Evolutionary conservation across 2,329 filamentous ascomycete species (phyloP).

Genomic region (Cephalotrichum gorgonifer): DNA sequence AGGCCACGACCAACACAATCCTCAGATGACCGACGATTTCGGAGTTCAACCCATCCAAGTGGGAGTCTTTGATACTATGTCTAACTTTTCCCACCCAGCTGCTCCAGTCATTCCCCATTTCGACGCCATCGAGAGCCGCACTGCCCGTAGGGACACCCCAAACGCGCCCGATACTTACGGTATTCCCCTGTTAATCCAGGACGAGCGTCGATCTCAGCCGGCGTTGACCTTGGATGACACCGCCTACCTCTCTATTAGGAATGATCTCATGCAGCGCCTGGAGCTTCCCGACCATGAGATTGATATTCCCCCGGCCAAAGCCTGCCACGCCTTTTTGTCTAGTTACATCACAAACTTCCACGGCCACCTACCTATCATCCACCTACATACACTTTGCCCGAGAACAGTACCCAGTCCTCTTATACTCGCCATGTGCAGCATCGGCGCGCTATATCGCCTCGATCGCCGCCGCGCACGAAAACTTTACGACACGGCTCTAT

Average conservation of each 20-base stretch:
- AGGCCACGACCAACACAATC: not conserved
- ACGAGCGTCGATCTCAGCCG: not conserved
- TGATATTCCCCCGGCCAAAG: not conserved
- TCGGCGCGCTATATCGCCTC: not conserved
- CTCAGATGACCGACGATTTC: not conserved
- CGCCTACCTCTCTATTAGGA: not conserved
- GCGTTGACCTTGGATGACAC: not conserved
- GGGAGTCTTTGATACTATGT: not conserved
- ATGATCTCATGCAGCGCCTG: not conserved
- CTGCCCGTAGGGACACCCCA: not conserved
- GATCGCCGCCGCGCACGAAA: not conserved
- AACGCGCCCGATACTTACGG: not conserved
- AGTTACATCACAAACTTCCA: not conserved
- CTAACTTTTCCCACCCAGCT: not conserved
- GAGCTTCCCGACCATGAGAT: not conserved
- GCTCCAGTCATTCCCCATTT: not conserved
- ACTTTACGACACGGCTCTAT: not conserved
- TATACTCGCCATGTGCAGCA: not conserved
- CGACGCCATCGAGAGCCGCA: not conserved
- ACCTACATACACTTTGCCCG: not conserved
- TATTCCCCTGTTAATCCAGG: not conserved
- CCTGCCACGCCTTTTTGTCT: not conserved
- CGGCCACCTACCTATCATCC: not conserved
- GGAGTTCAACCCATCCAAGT: not conserved
- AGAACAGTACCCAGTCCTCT: not conserved